Base-by-base conservation (phyloP, 768 basidiomycete species). In the Lentinula sp. region DNA sequence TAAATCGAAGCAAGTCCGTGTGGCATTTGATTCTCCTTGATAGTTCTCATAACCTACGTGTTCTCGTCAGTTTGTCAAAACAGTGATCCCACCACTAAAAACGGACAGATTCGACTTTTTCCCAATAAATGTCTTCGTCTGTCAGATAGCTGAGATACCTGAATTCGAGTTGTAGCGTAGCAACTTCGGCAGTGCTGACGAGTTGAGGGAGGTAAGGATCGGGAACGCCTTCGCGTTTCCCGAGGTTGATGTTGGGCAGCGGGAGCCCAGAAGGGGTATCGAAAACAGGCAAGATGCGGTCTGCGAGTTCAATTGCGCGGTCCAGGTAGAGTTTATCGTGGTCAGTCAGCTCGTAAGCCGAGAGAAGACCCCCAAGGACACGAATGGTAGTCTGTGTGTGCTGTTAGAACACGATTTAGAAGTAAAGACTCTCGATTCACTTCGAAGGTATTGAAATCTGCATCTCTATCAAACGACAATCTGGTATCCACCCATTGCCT, bases 91-190 rank as follows among this genome's bases (percentile, higher is more conserved):
- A 35, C 36, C 23, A 32, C 18, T 10, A 28, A 9, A n/a, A 16
- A 61, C 73, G 28, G 52, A 90, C 93, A 67, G 80, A 80, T 70
- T 95, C 93, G 0, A 77, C 92, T 63, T 85, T 87, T 59, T 82
- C 76, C 94, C 94, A 95, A 71, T 93, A 98, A 6, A 75, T 73
- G 2, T 86, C 82, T 52, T 95, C 84, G 10, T 83, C 90, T 0
- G 91, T 93, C 48, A 97, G 70, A 62, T 85, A 72, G 54, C 85
- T 85, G n/a, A 98, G 78, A 71, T 97, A 96, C 65, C 88, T 84
- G 69, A 98, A 86, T 72, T 97, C 95, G 18, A 98, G 82, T 72
- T 97, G 93, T 23, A 96, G 75, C 0, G 92, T 95, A 7, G 87
- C 83, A n/a, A 86, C 87, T 70, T 98, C 95, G 0, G 95, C 91